Conservation (phyloP, 805 yeast species). For the Candida patagonica region DNA sequence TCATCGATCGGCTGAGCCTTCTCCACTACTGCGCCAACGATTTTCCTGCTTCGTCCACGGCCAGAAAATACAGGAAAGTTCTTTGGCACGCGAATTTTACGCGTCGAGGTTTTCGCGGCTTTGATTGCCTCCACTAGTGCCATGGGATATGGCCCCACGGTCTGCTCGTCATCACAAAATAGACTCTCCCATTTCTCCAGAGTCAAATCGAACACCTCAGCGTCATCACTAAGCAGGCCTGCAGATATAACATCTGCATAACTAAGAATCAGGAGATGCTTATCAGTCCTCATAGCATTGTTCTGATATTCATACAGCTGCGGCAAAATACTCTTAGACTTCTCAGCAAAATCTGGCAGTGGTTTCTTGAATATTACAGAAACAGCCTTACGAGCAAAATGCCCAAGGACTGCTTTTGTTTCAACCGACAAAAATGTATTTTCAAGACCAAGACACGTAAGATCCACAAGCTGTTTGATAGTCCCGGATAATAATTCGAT, state of each 20-base stretch:
- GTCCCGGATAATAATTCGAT: not conserved
- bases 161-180: not conserved
- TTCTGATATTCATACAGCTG: not conserved
- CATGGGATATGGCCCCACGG: constrained; percentile 1
- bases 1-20: not conserved
- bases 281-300: not conserved
- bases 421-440: not conserved
- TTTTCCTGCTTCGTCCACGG: not conserved
- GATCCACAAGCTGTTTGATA: not conserved
- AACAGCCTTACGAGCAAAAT: not conserved
- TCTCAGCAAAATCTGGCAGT: not conserved
- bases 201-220: not conserved
- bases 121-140: not conserved
- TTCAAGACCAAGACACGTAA: not conserved
- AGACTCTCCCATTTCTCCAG: not conserved
- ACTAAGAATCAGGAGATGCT: not conserved
- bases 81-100: not conserved
- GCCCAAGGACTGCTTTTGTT: not conserved
- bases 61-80: not conserved
- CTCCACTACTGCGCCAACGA: not conserved
- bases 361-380: not conserved
- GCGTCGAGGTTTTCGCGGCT: not conserved
- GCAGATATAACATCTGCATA: not conserved
- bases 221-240: not conserved
- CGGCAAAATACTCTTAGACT: not conserved